Base-by-base conservation (phyloP, 805 yeast species). In the Groenewaldozyma salmanticensis region DNA sequence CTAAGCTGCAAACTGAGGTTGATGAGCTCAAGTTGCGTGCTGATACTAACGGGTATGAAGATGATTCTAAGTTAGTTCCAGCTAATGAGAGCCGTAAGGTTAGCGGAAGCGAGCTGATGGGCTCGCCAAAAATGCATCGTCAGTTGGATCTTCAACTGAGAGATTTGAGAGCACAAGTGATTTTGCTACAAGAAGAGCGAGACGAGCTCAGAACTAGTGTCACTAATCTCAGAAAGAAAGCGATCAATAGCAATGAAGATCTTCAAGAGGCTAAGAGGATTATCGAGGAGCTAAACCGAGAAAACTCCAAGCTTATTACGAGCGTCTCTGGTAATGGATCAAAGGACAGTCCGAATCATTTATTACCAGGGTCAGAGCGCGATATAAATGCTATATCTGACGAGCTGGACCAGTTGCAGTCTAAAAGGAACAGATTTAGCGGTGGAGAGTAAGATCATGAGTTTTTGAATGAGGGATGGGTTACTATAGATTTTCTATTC, bases 111-210 rank as follows among this genome's bases (percentile, higher is more conserved):
- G 39, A 37, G 9, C 21, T 19, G 5, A 18, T 15, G 21, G 17
- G 31, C 21, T n/a, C 40, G 5, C 32, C 46, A 27, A 50, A 48
- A 33, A 47, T 37, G 33, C 44, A 45, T 21, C 57, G 82, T 35
- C 86, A 81, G 48, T 82, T 72, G 53, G 81, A 77, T 47, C 70
- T 85, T 65, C 82, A 79, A 60, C 71, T 86, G 34, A 77, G 82
- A 52, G 95, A 86, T 52, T 64, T 86, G 51, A 83, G 84, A 53
- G 95, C 95, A 3, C 94, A 85, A 57, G 66, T 86, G 49, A 81
- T 73, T 52, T 81, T 86, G 42, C 71, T 81, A 49, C 78, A 77
- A 52, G 90, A 85, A 61, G 96, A 86, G 61, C 72, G 94, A 49
- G 92, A 86, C 54, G 81, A 79, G 51, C 65, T 83, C 58, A 55